Base-by-base conservation (phyloP, 2,329 filamentous ascomycete species). In the Phialemoniopsis sp. region DNA sequence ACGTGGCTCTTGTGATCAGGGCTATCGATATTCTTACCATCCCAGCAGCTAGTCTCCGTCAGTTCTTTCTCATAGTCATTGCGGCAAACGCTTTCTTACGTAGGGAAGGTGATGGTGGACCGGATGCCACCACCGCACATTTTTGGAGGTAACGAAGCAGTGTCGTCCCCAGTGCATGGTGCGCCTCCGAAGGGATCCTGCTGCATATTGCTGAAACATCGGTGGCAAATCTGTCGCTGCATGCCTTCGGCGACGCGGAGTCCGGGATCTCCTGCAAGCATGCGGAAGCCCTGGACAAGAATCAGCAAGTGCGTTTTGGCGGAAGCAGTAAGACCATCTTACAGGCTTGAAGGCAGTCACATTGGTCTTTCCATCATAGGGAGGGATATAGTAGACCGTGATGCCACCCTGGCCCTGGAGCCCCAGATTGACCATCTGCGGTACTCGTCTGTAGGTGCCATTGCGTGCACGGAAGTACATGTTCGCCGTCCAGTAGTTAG, bases 331-430 rank as follows among this genome's bases (percentile, higher is more conserved):
- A 8, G 14, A 26, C 13, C 14, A 53, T 47, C 49, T 46, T 38
- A 59, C 57, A 12, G 64, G 58, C 41, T 60, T 63, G 52, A 70
- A 70, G 9, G 63, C 64, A 1, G 64, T 70, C 21, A 69, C 59
- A 32, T 55, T 57, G n/a, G 52, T 54, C 43, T 44, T 53, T 32
- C 63, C 63, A 32, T 60, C 62, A 17, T 59, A 61, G 2, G 62
- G 60, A 31, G 56, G 54, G 16, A 67, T 64, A 38, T 68, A 68
- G 47, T 67, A 67, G 5, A 67, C 60, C 1, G 63, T 63, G 7
- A 67, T 56, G 21, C 39, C 39, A 4, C 36, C 39, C 10, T 32
- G 19, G 12, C 39, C 39, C 26, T 34, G 30, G 12, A 38, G 18
- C 8, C 39, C 39, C 16, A 38, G 16, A 14, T 35, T 41, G 8